Evolutionary conservation across 2,329 filamentous ascomycete genomes (phyloP), one percentile per base, ranked within the genome.

Genomic region (Ascochyta viciae-villosae): DNA sequence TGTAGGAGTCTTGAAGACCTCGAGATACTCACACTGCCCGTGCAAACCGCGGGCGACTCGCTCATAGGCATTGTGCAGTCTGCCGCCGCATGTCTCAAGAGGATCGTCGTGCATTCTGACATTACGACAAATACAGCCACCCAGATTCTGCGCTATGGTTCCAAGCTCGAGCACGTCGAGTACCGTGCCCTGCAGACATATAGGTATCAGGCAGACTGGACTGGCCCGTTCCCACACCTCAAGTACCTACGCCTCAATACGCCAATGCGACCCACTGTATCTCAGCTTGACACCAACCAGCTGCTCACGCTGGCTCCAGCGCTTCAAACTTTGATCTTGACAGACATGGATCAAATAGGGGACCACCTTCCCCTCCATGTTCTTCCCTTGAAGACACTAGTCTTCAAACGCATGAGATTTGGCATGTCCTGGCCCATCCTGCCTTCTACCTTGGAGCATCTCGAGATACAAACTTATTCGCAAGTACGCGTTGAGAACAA

Each of bases 1-100:
- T 81, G 78, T 47, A 74, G 72, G 38, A 46, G 61, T 8, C 68
- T 79, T 1, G 40, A 63, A 6, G 60, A 67, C 5, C 41, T 78
- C n/a, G 67, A 70, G n/a, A 63, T 78, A 31, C 38, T 74, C 1
- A 64, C 62, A 5, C 48, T 69, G 5, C 68, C 64, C 3, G 35
- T 70, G 5, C 61, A 60, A 24, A 56, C 47, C 9, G 49, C 67
- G 34, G 65, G 63, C 5, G 62, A 72, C 1, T 67, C 68, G 6
- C 49, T 77, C 8, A 57, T 74, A 12, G 67, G 73, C n/a, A 58
- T 75, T 10, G 66, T 64, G 6, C 64, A 67, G 38, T 56, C 43
- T 8, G 19, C 67, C 67, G 22, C 42, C 7, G n/a, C 43, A 1
- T 66, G 62, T 3, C 54, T 77, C 13, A 68, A 69, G 41, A 68